Base-by-base conservation (phyloP, 2,329 filamentous ascomycete species). In the Pezicula neosporulosa region DNA sequence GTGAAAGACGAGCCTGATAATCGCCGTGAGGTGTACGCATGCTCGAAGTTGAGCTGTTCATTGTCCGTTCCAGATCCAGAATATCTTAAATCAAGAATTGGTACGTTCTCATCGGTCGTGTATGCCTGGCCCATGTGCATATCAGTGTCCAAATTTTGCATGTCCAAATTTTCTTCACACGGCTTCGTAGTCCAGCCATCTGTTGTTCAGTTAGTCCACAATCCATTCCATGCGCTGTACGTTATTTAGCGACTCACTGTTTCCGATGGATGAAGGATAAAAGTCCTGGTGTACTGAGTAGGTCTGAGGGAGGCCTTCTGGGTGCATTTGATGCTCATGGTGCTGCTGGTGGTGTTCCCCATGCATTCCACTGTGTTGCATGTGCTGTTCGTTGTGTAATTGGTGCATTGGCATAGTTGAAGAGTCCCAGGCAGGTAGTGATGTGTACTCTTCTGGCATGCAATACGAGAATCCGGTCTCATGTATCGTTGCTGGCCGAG, bases 1-100 rank as follows among this genome's bases (percentile, higher is more conserved):
- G 85, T 87, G 63, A 88, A 87, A 1, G 86, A 89, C 2, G 86
- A 89, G 44, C 85, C 85, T 18, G 86, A 89, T 74, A 88, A 80
- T 55, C 85, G 79, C 53, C 85, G 77, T 44, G 77, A 74, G 56
- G 80, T 77, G 43, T 77, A 68, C n/a, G 70, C 72, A 49, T 76
- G 71, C 38, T 83, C 80, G 54, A 79, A 74, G 51, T 71, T 72
- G 53, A 79, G 61, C 16, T 69, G 57, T 35, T 82, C 78, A 49
- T 72, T 69, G n/a, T 84, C 81, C 66, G 75, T 59, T 58, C 71
- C 69, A 49, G 68, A 60, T 53, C 74, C 66, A 55, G 72, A 60
- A 60, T 79, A 83, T 62, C 80, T 73, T 52, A 85, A 68, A 62
- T 86, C 82, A 35, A 85, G 71, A 50, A 86, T 78, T 12, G 82